A percentile compares a stretch with the other conserved stretches of the same genome.
Evolutionary conservation across 2,329 filamentous ascomycete species (phyloP).

Genomic region (Aureobasidium sp.): DNA sequence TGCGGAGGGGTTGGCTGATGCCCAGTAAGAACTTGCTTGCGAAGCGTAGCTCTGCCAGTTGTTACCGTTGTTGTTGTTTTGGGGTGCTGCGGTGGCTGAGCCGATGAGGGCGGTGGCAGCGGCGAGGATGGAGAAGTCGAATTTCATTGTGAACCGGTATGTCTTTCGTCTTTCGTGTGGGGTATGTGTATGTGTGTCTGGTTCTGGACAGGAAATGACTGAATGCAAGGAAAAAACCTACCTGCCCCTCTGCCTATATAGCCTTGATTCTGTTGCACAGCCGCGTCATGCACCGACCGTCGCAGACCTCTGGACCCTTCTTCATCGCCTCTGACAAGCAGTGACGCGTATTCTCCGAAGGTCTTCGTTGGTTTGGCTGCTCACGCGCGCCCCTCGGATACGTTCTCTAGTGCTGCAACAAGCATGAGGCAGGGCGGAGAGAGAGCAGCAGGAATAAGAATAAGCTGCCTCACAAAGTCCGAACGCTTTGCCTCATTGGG

Average conservation of each 20-base stretch:
- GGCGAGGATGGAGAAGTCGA: constrained; percentile 6
- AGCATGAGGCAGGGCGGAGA: neutral
- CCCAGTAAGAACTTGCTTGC: constrained; percentile 14
- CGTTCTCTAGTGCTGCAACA: neutral
- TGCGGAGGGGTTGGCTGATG: constrained; percentile 18
- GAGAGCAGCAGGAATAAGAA: constrained; percentile 1
- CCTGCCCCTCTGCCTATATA: constrained; percentile 13
- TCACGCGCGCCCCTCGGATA: constrained; percentile 2
- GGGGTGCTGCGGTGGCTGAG: constrained; percentile 9
- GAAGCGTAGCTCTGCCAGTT: constrained; percentile 15
- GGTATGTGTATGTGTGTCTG: neutral
- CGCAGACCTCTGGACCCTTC: neutral
- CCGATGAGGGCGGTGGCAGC: constrained; percentile 7
- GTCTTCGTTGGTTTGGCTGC: neutral
- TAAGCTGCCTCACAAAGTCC: constrained; percentile 14
- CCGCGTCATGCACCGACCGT: constrained; percentile 9
- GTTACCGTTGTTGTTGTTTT: constrained; percentile 7
- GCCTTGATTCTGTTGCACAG: constrained; percentile 2
- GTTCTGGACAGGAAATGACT: neutral
- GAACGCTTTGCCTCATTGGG: constrained; percentile 2
- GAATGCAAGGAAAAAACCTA: neutral
- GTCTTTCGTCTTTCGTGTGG: neutral
- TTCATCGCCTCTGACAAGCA: neutral
- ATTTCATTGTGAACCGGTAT: constrained; percentile 4
- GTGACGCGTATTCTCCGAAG: constrained; percentile 15